Evolutionary conservation across 2,329 filamentous ascomycete genomes (phyloP), one percentile per base, ranked within the genome.

Genomic region (Alternaria atra): DNA sequence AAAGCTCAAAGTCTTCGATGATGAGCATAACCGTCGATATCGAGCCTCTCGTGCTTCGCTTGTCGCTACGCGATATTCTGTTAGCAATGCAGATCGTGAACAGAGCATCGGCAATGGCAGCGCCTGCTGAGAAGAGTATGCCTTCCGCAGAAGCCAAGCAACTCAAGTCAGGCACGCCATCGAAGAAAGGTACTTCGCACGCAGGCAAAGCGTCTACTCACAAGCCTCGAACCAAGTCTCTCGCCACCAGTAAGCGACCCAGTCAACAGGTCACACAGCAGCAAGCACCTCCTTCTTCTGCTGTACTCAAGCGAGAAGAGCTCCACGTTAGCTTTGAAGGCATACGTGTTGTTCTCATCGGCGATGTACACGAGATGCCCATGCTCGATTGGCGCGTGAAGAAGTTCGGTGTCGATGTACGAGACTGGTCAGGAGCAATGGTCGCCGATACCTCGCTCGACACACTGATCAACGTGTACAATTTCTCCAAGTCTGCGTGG

Each of bases 401-500:
- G 80, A 89, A 90, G 55, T 98, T 98, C 73, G 91, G 88, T 5
- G 86, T 94, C 3, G 89, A 91, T 46, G 92, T 96, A 4, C 89
- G 91, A 67, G 93, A 99, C 75, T 99, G 95, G 95, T 94, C 94
- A 1, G 90, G 89, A 5, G 90, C 90, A 23, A 85, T 99, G 78
- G 93, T 90, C 72, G 94, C 92, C 0, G 93, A 97, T 74, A 91
- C 93, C 0, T 91, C 88, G n/a, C 89, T 99, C 48, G 93, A 97
- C 64, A 93, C 94, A 66, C 97, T 97, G 78, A 87, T 96, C 70
- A 99, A 98, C 72, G 90, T 99, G 27, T 99, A 97, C 84, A 99
- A 99, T 79, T 99, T 99, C 80, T 95, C 95, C 13, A 99, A 99
- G 78, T 99, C 95, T 0, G 93, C 93, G 4, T 99, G 95, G 95